Base-by-base conservation (phyloP, 768 basidiomycete genomes). In the Holtermannia corniformis region DNA sequence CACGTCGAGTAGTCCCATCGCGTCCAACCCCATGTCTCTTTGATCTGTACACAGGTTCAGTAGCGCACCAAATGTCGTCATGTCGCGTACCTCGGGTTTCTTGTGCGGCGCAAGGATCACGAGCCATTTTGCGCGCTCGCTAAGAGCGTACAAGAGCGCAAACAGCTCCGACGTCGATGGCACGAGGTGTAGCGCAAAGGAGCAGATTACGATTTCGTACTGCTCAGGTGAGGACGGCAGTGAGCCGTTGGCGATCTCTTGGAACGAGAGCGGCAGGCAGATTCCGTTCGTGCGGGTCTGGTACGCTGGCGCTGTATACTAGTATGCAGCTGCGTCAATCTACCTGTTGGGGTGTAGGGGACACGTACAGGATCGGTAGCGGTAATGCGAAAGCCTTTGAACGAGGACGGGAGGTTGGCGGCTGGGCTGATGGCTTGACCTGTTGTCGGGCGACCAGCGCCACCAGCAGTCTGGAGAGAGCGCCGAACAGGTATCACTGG, bases 71-170 rank as follows among this genome's bases (percentile, higher is more conserved):
- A n/a, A n/a, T n/a, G n/a, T 51, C 25, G 37, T 32, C 21, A 5
- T 41, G 41, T 16, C 25, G 20, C 72, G 46, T 57, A 83, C 84
- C 71, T 84, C 83, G 19, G 85, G 85, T 58, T 80, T 84, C 71
- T 86, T 87, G 69, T 86, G 84, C 20, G 84, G 84, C 1, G 82
- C 82, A 27, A 85, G 72, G 4, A 86, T 76, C 27, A 84, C 76
- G 7, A 87, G 75, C 83, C 84, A 86, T 26, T 71, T 71, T 2
- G 76, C 76, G 62, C 80, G 81, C 42, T 75, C 78, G 55, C 81
- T 82, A 28, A 86, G 68, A 60, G 83, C 81, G 74, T 78, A 81
- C 12, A 85, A 73, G 5, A 86, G 72, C 5, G 81, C 74, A 62
- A 81, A 87, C 19, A 86, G 73, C 49, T 81, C 79, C 0, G 81